Conservation (phyloP, 2,329 filamentous ascomycete genomes). For the Monilinia aucupariae region DNA sequence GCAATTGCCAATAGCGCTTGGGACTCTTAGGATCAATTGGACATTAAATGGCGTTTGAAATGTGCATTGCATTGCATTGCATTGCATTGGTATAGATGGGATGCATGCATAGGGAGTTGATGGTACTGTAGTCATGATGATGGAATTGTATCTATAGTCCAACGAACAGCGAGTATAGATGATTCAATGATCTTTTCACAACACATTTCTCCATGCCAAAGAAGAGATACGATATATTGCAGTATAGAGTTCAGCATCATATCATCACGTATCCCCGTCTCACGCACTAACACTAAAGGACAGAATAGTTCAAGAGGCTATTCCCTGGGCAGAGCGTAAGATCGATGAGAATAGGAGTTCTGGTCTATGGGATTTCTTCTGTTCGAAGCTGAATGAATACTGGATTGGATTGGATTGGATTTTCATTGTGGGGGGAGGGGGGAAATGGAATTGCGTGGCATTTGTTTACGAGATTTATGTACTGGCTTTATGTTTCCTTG, state of each 20-base stretch:
- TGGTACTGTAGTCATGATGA: neutral
- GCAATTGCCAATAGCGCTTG: slow-evolving; percentile 12
- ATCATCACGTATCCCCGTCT: neutral
- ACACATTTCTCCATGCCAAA: neutral
- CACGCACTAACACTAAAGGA: neutral
- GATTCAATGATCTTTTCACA: neutral
- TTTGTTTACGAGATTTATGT: too few species aligned
- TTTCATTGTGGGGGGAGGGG: too few species aligned
- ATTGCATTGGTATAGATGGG: too few species aligned
- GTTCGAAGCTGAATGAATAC: too few species aligned
- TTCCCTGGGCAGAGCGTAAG: neutral
- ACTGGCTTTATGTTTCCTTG: too few species aligned
- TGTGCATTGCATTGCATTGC: too few species aligned
- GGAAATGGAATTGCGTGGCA: too few species aligned
- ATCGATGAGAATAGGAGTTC: neutral
- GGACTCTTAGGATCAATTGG: slow-evolving; percentile 1
- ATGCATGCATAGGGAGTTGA: neutral
- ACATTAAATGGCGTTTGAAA: neutral
- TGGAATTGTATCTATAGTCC: neutral
- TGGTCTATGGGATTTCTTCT: too few species aligned
- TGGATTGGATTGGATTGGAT: too few species aligned
- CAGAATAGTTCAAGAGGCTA: neutral
- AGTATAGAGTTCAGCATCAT: neutral
- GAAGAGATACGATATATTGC: neutral
- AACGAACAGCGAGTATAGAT: neutral